Evolutionary conservation across 257 asterid species (phyloP).

Genomic region (Jaltomata sinuosa): DNA sequence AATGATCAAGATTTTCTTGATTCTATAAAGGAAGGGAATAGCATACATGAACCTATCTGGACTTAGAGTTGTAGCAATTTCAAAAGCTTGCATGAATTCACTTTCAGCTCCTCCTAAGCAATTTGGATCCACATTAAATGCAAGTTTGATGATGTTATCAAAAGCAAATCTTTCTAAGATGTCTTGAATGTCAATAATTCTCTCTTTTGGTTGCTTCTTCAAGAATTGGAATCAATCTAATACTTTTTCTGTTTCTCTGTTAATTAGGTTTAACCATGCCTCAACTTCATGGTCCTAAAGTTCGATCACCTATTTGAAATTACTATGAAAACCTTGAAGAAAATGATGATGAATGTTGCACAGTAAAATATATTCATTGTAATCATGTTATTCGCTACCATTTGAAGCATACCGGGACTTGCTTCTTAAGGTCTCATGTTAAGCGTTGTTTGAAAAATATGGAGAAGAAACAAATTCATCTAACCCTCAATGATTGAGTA

Average conservation of each 20-base stretch:
- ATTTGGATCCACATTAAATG: conserved; percentile 70
- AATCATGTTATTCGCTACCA: neutral
- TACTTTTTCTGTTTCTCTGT: neutral
- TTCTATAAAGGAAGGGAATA: conserved; percentile 18
- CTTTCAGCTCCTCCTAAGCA: conserved; percentile 65
- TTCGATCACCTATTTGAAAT: neutral
- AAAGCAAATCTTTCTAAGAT: conserved; percentile 73
- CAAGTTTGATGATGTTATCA: conserved; percentile 67
- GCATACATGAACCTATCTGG: conserved; percentile 73
- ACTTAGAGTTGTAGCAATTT: conserved; percentile 65
- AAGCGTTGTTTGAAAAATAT: too few species aligned
- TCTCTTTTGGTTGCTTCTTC: conserved; percentile 15
- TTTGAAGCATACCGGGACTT: neutral
- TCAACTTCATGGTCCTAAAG: too few species aligned
- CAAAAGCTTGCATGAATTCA: conserved; percentile 80
- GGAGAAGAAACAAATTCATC: too few species aligned
- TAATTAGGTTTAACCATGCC: neutral
- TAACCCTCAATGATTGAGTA: too few species aligned
- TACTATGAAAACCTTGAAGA: neutral
- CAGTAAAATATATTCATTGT: neutral
- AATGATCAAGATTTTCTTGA: conserved; percentile 43
- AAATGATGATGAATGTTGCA: neutral
- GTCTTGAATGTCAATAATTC: conserved; percentile 57
- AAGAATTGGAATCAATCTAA: conserved; percentile 48
- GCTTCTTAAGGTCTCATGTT: neutral